Base-by-base conservation (phyloP, 306 rosid genomes). In the Ormosia semicastrata region DNA sequence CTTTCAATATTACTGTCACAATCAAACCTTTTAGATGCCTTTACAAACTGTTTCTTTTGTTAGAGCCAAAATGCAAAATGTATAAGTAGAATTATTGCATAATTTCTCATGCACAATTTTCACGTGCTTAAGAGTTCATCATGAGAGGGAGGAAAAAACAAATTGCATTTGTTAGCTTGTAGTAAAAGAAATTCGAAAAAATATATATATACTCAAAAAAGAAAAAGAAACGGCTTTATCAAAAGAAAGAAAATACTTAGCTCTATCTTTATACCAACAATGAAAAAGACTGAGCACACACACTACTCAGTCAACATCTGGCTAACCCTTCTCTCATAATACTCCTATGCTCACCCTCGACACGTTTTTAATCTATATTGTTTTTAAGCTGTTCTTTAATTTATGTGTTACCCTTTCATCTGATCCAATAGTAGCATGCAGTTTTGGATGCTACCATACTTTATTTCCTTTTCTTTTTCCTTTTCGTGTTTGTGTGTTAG, bases 271-370 rank as follows among this genome's bases (percentile, higher is more conserved):
- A 82, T 49, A 57, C 80, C 66, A 85, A 76, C 72, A 56, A 43
- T 64, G 85, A 85, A 76, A 85, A 81, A 34, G 88, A 85, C 80
- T 12, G 0, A 77, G 63, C 74, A 52, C 1, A 24, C 49, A 62
- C 40, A 71, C 37, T 32, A 17, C 36, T 52, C 60, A 18, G 8
- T 43, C 73, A 79, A 53, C 84, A 79, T 79, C 83, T 62, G 15
- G 8, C 53, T 33, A 49, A 4, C 6, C 34, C 77, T 43, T 52
- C 59, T 5, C 65, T 57, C 5, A 46, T 47, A 58, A 64, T 3
- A 34, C n/a, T 44, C 54, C 57, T 66, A 74, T 40, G 57, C 56
- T 76, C 5, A 49, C 15, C 24, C 34, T 15, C 8, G 34, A 33
- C 86, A 83, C 70, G 75, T 78, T 84, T 84, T 68, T 56, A 36